These are phyloP conservation scores for Helotiales sp. DNA, from an alignment of 2,329 filamentous ascomycete species.

Conservation along the genomic window DNA sequence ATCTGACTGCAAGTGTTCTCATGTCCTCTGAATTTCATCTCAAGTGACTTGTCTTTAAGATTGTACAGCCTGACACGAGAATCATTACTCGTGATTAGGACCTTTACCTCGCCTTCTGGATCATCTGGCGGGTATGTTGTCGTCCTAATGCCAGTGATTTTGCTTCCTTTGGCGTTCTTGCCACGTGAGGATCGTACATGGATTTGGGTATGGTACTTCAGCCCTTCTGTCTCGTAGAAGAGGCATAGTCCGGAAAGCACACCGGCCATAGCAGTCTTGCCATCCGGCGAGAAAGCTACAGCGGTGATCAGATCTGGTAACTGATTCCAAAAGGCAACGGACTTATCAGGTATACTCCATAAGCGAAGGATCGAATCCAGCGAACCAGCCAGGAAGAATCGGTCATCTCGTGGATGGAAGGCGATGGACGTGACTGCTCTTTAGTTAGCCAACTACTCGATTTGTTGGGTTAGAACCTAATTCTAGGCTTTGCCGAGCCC, in stretches of 20 bases:
- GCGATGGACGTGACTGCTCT: constrained; percentile 79
- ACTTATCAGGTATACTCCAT: constrained; percentile 97
- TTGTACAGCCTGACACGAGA: constrained; percentile 90
- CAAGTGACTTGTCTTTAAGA: constrained; percentile 78
- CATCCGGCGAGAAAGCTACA: constrained; percentile 90
- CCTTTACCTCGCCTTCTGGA: constrained; percentile 65
- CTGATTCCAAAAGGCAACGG: constrained; percentile 78
- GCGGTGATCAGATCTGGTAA: constrained; percentile 89
- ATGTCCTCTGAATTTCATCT: constrained; percentile 88
- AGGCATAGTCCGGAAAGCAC: constrained; percentile 81
- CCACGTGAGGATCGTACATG: constrained; percentile 92
- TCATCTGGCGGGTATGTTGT: constrained; percentile 58
- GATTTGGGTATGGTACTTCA: constrained; percentile 81
- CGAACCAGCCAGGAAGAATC: constrained; percentile 94
- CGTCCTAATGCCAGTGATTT: constrained; percentile 92
- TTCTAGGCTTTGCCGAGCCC: not conserved
- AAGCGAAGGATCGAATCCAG: constrained; percentile 84
- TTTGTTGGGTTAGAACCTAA: not conserved
- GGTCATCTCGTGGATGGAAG: constrained; percentile 92
- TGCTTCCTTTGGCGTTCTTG: constrained; percentile 93
- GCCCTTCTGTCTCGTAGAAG: constrained; percentile 89
- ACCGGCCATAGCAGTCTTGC: constrained; percentile 85
- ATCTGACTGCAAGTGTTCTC: constrained; percentile 92
- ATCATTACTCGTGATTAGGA: constrained; percentile 93
- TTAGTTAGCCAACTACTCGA: not conserved